A percentile compares a stretch with the other conserved stretches of the same genome.
Evolutionary conservation across 1,139 yeast species (phyloP).

Genomic region (Taphrina populina): DNA sequence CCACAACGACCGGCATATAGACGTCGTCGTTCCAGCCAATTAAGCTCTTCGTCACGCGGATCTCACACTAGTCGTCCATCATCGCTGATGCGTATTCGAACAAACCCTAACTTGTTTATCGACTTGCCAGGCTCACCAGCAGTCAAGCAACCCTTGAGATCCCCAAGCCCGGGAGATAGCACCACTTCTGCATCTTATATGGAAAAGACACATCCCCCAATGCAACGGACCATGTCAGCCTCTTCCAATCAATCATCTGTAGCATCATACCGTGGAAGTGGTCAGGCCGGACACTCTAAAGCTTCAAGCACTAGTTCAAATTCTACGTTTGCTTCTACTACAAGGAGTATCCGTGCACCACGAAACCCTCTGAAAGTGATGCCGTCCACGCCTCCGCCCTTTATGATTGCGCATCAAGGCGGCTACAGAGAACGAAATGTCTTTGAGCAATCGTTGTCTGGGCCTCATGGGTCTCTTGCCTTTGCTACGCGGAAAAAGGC

Average conservation of each 20-base stretch:
- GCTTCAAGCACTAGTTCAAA: slow-evolving; percentile 31
- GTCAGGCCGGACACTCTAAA: slow-evolving; percentile 28
- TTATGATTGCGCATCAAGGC: slow-evolving; percentile 28
- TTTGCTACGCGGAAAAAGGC: slow-evolving; percentile 28
- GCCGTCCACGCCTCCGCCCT: slow-evolving; percentile 32
- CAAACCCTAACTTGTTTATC: not conserved
- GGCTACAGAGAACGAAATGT: slow-evolving; percentile 28
- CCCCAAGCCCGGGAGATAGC: slow-evolving; percentile 5
- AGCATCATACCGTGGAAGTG: slow-evolving; percentile 18
- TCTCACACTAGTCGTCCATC: not conserved
- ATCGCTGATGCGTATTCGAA: not conserved
- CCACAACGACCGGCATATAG: slow-evolving; percentile 3
- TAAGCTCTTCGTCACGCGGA: slow-evolving; percentile 7
- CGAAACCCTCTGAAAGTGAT: slow-evolving; percentile 31
- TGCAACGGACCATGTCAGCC: slow-evolving; percentile 25
- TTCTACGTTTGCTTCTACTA: slow-evolving; percentile 18
- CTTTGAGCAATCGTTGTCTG: slow-evolving; percentile 15
- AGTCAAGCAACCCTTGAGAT: not conserved
- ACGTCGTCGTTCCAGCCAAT: slow-evolving; percentile 19
- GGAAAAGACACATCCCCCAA: slow-evolving; percentile 3
- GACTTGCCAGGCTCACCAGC: slow-evolving; percentile 2
- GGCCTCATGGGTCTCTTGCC: slow-evolving; percentile 2
- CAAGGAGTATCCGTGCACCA: slow-evolving; percentile 13
- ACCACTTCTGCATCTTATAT: not conserved
- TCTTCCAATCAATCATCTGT: slow-evolving; percentile 29